phyloP scores from a whole-genome alignment of 2,329 filamentous ascomycete species.

The Ramularia endophylla region DNA sequence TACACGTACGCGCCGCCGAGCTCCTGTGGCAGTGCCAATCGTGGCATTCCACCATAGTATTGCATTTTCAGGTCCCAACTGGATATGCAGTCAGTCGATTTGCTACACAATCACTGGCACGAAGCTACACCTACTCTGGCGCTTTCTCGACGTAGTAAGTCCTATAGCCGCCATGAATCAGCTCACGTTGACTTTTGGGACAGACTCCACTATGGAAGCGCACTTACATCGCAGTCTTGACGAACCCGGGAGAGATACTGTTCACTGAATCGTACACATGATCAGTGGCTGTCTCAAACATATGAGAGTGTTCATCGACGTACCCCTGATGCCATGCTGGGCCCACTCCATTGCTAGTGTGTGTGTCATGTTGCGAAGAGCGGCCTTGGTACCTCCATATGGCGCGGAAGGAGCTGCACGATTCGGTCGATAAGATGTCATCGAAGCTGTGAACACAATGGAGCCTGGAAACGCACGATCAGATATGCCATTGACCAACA shows the following conservation, averaged over 20 bases:
- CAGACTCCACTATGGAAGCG: too few relatives aligned
- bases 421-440: conserved; percentile 45
- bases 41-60: conserved; percentile 50
- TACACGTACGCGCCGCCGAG: conserved; percentile 47
- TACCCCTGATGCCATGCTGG: conserved; percentile 29
- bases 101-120: too few relatives aligned
- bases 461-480: conserved; percentile 18
- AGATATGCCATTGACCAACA: too few relatives aligned
- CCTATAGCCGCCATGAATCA: too few relatives aligned
- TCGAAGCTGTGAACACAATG: conserved; percentile 43
- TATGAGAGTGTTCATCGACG: too few relatives aligned
- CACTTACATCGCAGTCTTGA: conserved; percentile 34
- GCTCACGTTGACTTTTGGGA: too few relatives aligned
- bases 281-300: too few relatives aligned
- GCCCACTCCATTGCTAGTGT: conserved; percentile 34
- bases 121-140: conserved; percentile 29
- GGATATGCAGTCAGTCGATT: too few relatives aligned
- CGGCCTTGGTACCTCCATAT: conserved; percentile 40
- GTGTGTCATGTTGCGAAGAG: conserved; percentile 38
- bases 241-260: conserved; percentile 29
- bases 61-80: conserved; percentile 47
- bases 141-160: conserved; percentile 46
- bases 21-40: conserved; percentile 47
- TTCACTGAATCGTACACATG: too few relatives aligned
- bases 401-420: conserved; percentile 29